A percentile compares a stretch with the other conserved stretches of the same genome.
These are phyloP conservation scores for Trichoderma parareesei DNA, from an alignment of 495 filamentous ascomycete genomes.

Conservation along the genomic window DNA sequence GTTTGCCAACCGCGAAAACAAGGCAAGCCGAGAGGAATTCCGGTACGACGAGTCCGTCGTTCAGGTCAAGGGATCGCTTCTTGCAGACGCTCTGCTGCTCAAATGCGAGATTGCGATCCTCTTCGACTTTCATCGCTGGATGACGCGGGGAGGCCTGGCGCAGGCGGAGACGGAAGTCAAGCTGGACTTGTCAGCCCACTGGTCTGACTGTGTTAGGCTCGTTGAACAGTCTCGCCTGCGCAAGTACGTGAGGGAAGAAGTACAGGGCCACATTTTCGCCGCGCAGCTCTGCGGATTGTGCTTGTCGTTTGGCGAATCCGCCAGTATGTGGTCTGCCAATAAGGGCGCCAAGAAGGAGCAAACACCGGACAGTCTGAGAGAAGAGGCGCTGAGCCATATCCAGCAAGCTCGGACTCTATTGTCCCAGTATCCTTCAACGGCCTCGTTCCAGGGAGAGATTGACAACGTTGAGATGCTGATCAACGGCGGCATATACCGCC, in stretches of 20 bases:
- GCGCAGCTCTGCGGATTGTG: neutral
- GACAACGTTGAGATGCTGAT: conserved; percentile 19
- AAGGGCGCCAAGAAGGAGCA: conserved; percentile 20
- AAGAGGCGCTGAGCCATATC: conserved; percentile 14
- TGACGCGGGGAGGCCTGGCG: conserved; percentile 14
- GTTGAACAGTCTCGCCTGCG: neutral
- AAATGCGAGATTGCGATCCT: conserved; percentile 50
- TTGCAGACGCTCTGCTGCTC: conserved; percentile 43
- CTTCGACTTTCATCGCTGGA: conserved; percentile 42
- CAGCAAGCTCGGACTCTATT: conserved; percentile 16
- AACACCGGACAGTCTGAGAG: conserved; percentile 18
- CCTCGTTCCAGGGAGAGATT: conserved; percentile 16
- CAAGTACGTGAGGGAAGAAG: neutral
- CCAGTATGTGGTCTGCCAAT: conserved; percentile 20
- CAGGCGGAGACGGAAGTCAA: conserved; percentile 6
- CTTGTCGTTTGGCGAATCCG: conserved; percentile 19
- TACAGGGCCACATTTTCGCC: neutral
- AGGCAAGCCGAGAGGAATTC: conserved; percentile 27
- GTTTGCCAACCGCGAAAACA: conserved; percentile 35
- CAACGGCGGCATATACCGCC: conserved; percentile 24
- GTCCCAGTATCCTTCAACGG: conserved; percentile 14
- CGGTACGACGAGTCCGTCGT: conserved; percentile 36
- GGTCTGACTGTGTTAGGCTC: neutral
- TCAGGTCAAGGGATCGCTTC: conserved; percentile 39
- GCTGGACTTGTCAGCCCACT: conserved; percentile 32